Evolutionary conservation across 768 basidiomycete species (phyloP).

Genomic region (Phanerochaete carnosa): DNA sequence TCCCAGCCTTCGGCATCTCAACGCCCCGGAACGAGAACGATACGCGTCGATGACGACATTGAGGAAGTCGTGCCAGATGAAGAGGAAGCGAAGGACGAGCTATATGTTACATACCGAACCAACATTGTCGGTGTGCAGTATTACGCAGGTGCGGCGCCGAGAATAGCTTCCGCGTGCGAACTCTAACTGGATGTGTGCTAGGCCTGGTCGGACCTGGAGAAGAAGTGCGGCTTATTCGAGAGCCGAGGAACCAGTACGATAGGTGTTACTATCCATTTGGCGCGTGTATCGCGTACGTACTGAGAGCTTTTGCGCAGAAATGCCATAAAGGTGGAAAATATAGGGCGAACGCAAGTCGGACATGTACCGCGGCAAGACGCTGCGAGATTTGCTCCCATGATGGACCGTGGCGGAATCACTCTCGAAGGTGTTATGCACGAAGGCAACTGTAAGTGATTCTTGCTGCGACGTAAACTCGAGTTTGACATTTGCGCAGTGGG

Average conservation of each 20-base stretch:
- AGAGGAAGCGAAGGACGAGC: constrained; percentile 57
- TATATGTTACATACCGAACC: constrained; percentile 56
- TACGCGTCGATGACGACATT: constrained; percentile 43
- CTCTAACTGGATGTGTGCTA: constrained; percentile 18
- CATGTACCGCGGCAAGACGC: constrained; percentile 68
- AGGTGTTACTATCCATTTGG: constrained; percentile 33
- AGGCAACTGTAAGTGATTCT: constrained; percentile 54
- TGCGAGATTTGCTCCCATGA: constrained; percentile 59
- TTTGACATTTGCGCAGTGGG: constrained; percentile 5
- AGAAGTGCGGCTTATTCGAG: constrained; percentile 63
- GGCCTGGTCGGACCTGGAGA: constrained; percentile 81
- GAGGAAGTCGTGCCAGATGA: constrained; percentile 37
- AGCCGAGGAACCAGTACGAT: constrained; percentile 70
- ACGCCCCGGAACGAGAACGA: constrained; percentile 17
- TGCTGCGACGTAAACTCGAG: neutral
- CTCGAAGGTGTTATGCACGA: constrained; percentile 71
- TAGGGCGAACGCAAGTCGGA: constrained; percentile 70
- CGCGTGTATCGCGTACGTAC: neutral
- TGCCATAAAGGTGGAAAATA: constrained; percentile 81
- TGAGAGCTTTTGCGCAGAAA: constrained; percentile 44
- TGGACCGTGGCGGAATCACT: constrained; percentile 59
- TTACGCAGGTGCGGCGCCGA: constrained; percentile 52
- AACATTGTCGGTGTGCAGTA: constrained; percentile 84
- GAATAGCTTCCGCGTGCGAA: neutral
- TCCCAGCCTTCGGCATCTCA: constrained; percentile 12